Evolutionary conservation across 2,329 filamentous ascomycete genomes (phyloP).

Genomic region (Arthrobotrys musiformis): DNA sequence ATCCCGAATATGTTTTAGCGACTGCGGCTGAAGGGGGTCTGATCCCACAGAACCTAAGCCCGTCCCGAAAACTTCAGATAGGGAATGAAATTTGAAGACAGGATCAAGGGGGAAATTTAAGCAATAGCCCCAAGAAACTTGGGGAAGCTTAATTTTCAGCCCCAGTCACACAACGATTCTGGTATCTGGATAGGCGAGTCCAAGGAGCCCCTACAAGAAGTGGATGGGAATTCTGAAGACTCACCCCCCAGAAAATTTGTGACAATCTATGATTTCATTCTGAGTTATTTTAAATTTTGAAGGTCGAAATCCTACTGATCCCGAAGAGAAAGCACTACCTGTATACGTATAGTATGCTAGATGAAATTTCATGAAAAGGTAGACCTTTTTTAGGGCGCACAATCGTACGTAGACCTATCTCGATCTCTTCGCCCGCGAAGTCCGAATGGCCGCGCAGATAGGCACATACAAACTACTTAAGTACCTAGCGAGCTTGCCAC

Average conservation of each 20-base stretch:
- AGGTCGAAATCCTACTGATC: no score
- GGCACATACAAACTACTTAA: no score
- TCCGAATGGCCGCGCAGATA: no score
- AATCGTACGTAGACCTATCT: no score
- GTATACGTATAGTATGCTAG: no score
- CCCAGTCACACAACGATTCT: neutral
- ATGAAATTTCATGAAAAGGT: no score
- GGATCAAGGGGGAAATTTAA: neutral
- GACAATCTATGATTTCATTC: no score
- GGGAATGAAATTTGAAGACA: neutral
- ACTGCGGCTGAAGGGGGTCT: neutral
- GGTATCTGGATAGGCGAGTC: neutral
- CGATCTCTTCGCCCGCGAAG: no score
- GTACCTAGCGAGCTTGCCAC: no score
- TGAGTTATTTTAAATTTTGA: no score
- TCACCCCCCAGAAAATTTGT: neutral
- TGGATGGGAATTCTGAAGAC: neutral
- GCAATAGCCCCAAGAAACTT: neutral
- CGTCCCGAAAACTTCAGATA: neutral
- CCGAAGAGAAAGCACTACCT: no score
- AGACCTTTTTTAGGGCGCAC: no score
- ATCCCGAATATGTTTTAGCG: slow-evolving; percentile 9
- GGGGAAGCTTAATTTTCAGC: neutral
- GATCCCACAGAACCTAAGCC: neutral
- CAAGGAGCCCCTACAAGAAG: neutral